A percentile compares a stretch with the other conserved stretches of the same genome.
These are phyloP conservation scores for Ephemerocybe angulata DNA, from an alignment of 768 basidiomycete species.

Conservation along the genomic window DNA sequence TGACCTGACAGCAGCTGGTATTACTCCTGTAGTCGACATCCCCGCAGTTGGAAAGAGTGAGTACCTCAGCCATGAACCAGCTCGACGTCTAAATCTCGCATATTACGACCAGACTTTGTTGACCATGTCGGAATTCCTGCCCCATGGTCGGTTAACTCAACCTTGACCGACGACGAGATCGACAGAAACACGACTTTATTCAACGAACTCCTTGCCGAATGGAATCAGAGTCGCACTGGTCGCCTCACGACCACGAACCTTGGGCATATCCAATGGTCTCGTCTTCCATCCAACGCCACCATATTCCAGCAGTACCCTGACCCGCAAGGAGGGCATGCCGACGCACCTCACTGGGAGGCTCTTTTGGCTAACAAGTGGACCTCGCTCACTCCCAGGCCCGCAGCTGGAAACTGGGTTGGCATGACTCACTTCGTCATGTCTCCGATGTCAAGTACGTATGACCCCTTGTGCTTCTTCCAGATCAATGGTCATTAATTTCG, in stretches of 20 bases:
- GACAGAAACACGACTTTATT: not conserved
- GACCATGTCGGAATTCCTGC: constrained; percentile 23
- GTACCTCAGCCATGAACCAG: not conserved
- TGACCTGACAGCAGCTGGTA: constrained; percentile 19
- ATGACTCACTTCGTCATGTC: not conserved
- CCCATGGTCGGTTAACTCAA: not conserved
- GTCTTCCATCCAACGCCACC: constrained; percentile 17
- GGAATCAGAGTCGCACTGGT: constrained; percentile 19
- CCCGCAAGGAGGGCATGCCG: constrained; percentile 30
- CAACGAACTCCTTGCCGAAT: constrained; percentile 13
- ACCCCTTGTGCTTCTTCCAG: too few relatives aligned
- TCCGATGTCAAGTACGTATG: not conserved
- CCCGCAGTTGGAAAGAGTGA: constrained; percentile 34
- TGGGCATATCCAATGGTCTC: constrained; percentile 19
- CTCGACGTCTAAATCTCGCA: not conserved
- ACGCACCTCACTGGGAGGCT: constrained; percentile 30
- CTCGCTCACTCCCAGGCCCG: not conserved
- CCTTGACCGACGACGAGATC: constrained; percentile 2
- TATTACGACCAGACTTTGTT: constrained; percentile 16
- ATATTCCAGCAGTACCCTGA: constrained; percentile 19
- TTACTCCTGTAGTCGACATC: constrained; percentile 25
- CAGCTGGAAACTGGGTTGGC: not conserved
- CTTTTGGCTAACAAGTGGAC: constrained; percentile 17
- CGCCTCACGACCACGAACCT: constrained; percentile 15
- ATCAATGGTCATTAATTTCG: not conserved